A percentile compares a stretch with the other conserved stretches of the same genome.
Evolutionary conservation across 306 rosid genomes (phyloP).

Genomic region (Castanea mollissima): DNA sequence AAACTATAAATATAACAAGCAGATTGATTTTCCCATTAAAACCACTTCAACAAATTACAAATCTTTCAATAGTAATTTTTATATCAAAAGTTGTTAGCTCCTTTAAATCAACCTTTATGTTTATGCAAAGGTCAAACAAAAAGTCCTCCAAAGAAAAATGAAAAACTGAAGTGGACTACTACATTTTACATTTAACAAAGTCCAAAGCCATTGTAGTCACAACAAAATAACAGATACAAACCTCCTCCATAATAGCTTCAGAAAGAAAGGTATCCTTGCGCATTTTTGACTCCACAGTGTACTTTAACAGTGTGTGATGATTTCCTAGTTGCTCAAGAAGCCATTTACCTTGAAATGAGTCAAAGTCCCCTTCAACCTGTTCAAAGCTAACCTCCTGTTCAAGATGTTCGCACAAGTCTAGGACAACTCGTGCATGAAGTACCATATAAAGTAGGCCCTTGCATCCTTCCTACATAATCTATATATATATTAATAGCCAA

Average conservation of each 20-base stretch:
- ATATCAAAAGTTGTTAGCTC: not conserved
- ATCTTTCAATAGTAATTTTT: not conserved
- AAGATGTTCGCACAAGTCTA: constrained; percentile 74
- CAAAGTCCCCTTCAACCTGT: constrained; percentile 97
- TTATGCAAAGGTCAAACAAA: not conserved
- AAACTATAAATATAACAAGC: not conserved
- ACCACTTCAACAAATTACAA: not conserved
- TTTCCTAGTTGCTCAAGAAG: constrained; percentile 89
- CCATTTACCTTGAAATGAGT: constrained; percentile 87
- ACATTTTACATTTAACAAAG: not conserved
- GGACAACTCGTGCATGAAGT: constrained; percentile 96
- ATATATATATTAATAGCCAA: no score
- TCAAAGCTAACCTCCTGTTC: constrained; percentile 89
- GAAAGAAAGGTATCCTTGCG: constrained; percentile 89
- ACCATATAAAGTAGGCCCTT: constrained; percentile 98
- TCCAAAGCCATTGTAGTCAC: not conserved
- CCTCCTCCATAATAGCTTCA: constrained; percentile 98
- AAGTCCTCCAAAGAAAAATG: no score
- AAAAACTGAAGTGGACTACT: no score
- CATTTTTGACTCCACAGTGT: constrained; percentile 94
- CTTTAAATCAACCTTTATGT: not conserved
- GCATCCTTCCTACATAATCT: constrained; percentile 80
- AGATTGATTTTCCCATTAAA: not conserved
- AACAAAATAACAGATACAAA: constrained; percentile 11
- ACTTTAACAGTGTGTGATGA: constrained; percentile 89